Evolutionary conservation across 495 filamentous ascomycete genomes (phyloP).

Genomic region (Neurospora sp.): DNA sequence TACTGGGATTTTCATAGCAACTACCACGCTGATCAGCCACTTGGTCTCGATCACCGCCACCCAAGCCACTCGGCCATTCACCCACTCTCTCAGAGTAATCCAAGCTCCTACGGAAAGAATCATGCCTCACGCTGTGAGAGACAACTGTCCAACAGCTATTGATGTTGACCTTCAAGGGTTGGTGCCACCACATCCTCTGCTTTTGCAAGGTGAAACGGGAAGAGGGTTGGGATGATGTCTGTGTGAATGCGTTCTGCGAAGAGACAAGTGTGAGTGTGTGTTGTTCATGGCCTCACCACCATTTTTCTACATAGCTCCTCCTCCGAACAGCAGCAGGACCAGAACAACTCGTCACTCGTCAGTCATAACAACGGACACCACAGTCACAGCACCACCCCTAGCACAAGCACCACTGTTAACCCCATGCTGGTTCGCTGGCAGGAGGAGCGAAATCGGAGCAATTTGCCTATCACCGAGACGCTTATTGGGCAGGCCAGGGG

Average conservation of each 20-base stretch:
- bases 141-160: background rate
- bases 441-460: conserved; percentile 22
- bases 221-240: background rate
- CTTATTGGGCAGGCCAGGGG: conserved; percentile 3
- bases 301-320: background rate
- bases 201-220: background rate
- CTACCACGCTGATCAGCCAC: background rate
- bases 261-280: background rate
- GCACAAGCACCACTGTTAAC: background rate
- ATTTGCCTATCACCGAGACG: conserved; percentile 32
- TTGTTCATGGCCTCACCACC: background rate
- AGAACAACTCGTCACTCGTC: background rate
- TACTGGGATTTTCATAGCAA: background rate
- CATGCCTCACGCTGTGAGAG: conserved; percentile 16
- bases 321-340: background rate
- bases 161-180: conserved; percentile 6
- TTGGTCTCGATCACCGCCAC: background rate
- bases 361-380: background rate
- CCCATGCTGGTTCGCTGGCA: conserved; percentile 31
- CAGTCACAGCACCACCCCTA: background rate
- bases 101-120: background rate
- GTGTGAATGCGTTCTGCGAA: background rate
- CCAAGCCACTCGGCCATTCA: background rate
- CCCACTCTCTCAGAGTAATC: background rate
- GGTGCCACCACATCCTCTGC: conserved; percentile 4